Conservation (phyloP, 495 filamentous ascomycete genomes). For the Aspergillus campestris region DNA sequence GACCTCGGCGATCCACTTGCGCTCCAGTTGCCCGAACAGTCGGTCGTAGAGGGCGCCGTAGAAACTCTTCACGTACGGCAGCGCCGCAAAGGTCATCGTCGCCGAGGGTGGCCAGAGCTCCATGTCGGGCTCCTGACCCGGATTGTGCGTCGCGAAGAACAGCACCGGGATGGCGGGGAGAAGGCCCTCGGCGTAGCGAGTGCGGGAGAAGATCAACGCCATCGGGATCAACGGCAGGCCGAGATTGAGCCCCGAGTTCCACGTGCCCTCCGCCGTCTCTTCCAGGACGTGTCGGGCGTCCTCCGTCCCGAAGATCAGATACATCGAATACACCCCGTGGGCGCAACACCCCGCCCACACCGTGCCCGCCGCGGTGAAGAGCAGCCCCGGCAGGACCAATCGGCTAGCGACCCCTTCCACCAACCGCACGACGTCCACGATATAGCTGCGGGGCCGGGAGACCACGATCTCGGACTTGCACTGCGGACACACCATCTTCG, state of each 20-base stretch:
- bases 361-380: conserved; percentile 46
- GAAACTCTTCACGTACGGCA: conserved; percentile 58
- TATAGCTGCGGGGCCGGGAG: conserved; percentile 57
- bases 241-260: conserved; percentile 37
- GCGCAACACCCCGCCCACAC: conserved; percentile 47
- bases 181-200: conserved; percentile 47
- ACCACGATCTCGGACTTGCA: conserved; percentile 78
- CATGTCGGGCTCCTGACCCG: conserved; percentile 33
- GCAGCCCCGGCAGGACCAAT: conserved; percentile 50
- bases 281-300: conserved; percentile 46
- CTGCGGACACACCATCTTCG: conserved; percentile 71
- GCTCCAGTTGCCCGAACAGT: conserved; percentile 53
- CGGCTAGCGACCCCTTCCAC: conserved; percentile 46
- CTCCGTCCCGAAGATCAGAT: conserved; percentile 53
- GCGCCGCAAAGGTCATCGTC: conserved; percentile 56
- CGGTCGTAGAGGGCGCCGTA: conserved; percentile 62
- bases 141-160: conserved; percentile 47
- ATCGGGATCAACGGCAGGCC: conserved; percentile 57
- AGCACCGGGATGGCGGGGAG: conserved; percentile 55
- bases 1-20: conserved; percentile 56
- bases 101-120: conserved; percentile 67
- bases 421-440: conserved; percentile 51
- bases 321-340: conserved; percentile 52
- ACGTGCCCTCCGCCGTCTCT: conserved; percentile 27
- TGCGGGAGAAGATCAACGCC: conserved; percentile 51